A percentile compares a stretch with the other conserved stretches of the same genome.
These are phyloP conservation scores for Leavenworthia alabamica DNA, from an alignment of 345 rosid genomes.

Conservation along the genomic window DNA sequence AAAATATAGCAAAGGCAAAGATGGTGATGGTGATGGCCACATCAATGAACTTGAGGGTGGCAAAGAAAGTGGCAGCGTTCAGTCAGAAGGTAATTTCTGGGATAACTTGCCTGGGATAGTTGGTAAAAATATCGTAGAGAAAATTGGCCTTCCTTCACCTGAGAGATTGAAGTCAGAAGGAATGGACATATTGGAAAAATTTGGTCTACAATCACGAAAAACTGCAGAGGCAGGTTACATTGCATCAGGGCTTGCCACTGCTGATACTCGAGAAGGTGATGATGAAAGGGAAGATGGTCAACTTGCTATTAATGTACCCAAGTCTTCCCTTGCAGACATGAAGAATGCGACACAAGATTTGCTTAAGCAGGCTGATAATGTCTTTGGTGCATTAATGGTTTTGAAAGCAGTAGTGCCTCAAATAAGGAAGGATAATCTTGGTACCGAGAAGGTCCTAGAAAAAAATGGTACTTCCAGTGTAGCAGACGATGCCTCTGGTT, in stretches of 20 bases:
- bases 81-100: constrained; percentile 56
- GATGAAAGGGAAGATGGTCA: constrained; percentile 36
- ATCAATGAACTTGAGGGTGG: constrained; percentile 22
- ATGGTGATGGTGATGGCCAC: constrained; percentile 22
- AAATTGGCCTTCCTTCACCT: constrained; percentile 59
- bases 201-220: constrained; percentile 66
- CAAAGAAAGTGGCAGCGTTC: constrained; percentile 29
- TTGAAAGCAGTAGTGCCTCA: constrained; percentile 67
- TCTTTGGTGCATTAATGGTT: constrained; percentile 87
- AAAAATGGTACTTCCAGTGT: constrained; percentile 19
- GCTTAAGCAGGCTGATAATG: constrained; percentile 74
- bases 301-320: constrained; percentile 28
- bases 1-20: constrained; percentile 20
- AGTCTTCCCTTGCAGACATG: constrained; percentile 71
- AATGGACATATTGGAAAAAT: constrained; percentile 54
- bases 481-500: constrained; percentile 18
- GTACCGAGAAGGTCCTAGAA: constrained; percentile 24
- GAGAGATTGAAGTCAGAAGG: constrained; percentile 73
- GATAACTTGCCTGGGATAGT: constrained; percentile 51
- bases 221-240: constrained; percentile 68
- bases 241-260: constrained; percentile 85
- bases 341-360: constrained; percentile 74
- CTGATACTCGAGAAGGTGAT: constrained; percentile 37
- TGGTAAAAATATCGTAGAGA: constrained; percentile 58
- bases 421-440: constrained; percentile 43